Conservation (phyloP, 805 yeast species). For the Metahyphopichia silvanorum region DNA sequence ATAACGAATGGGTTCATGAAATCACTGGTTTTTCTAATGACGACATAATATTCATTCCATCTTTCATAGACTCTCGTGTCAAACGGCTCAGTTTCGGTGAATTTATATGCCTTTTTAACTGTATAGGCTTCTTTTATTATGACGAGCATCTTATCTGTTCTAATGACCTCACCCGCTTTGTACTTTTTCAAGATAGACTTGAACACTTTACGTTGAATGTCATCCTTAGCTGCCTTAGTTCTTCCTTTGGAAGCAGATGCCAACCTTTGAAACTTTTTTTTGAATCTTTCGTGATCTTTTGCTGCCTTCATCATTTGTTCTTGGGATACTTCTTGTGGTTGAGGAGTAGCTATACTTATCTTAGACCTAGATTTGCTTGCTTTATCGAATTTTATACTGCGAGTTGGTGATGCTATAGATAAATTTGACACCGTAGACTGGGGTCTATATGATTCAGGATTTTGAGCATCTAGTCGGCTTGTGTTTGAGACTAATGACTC, state of each 20-base stretch:
- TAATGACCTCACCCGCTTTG: constrained; percentile 59
- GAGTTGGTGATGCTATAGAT: too few relatives aligned
- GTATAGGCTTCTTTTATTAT: constrained; percentile 45
- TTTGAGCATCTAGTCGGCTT: too few relatives aligned
- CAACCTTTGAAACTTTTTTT: constrained; percentile 18
- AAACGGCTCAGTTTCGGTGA: constrained; percentile 49
- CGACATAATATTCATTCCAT: constrained; percentile 79
- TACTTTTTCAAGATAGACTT: constrained; percentile 25
- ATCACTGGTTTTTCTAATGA: constrained; percentile 61
- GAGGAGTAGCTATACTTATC: constrained; percentile 17
- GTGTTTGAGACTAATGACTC: too few relatives aligned
- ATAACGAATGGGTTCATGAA: constrained; percentile 50
- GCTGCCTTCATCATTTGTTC: constrained; percentile 9
- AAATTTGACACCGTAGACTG: too few relatives aligned
- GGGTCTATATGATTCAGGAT: too few relatives aligned
- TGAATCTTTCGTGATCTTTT: constrained; percentile 11
- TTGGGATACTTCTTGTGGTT: constrained; percentile 13
- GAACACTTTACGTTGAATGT: constrained; percentile 16
- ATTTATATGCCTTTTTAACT: constrained; percentile 12
- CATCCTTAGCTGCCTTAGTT: constrained; percentile 13
- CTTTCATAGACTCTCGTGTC: constrained; percentile 60
- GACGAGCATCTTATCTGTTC: constrained; percentile 67
- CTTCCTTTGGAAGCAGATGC: constrained; percentile 22
- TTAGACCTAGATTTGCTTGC: constrained; percentile 1
- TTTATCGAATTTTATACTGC: too few relatives aligned